Percentiles rank a stretch among this genome's conserved stretches.
These are phyloP conservation scores for Fusarium ramigenum DNA, from an alignment of 2,329 filamentous ascomycete species.

Conservation along the genomic window DNA sequence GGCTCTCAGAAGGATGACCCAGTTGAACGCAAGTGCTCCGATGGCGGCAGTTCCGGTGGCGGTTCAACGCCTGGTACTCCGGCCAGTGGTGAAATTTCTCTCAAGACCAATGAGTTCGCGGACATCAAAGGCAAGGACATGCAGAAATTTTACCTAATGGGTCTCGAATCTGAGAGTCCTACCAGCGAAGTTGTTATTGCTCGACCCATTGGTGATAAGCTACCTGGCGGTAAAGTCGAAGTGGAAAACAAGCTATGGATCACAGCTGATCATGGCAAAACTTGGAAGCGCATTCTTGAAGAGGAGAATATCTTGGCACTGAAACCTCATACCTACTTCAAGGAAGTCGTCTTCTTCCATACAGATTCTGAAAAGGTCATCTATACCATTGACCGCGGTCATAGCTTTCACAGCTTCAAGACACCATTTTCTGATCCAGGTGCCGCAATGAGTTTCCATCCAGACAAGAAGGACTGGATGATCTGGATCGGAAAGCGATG, in stretches of 20 bases:
- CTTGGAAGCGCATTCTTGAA: constrained; percentile 76
- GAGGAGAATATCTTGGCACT: constrained; percentile 76
- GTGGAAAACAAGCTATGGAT: constrained; percentile 72
- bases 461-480: constrained; percentile 85
- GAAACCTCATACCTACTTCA: constrained; percentile 81
- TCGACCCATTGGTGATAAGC: constrained; percentile 53
- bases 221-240: constrained; percentile 42
- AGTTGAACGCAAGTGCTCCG: constrained; percentile 81
- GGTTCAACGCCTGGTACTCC: constrained; percentile 57
- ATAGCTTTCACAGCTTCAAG: constrained; percentile 77
- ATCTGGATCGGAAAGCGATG: constrained; percentile 88
- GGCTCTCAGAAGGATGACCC: constrained; percentile 74
- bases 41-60: constrained; percentile 55
- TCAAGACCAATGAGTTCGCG: constrained; percentile 68
- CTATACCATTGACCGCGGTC: constrained; percentile 84
- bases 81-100: constrained; percentile 72
- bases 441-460: constrained; percentile 78
- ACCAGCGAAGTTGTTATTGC: constrained; percentile 78
- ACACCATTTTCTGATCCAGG: constrained; percentile 63
- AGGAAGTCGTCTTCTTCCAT: constrained; percentile 87
- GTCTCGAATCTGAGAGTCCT: constrained; percentile 69
- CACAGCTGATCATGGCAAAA: constrained; percentile 88
- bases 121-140: constrained; percentile 62
- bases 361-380: constrained; percentile 72
- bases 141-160: constrained; percentile 80